phyloP scores from a whole-genome alignment of 768 basidiomycete species.

The Kwoniella newhampshirensis region DNA sequence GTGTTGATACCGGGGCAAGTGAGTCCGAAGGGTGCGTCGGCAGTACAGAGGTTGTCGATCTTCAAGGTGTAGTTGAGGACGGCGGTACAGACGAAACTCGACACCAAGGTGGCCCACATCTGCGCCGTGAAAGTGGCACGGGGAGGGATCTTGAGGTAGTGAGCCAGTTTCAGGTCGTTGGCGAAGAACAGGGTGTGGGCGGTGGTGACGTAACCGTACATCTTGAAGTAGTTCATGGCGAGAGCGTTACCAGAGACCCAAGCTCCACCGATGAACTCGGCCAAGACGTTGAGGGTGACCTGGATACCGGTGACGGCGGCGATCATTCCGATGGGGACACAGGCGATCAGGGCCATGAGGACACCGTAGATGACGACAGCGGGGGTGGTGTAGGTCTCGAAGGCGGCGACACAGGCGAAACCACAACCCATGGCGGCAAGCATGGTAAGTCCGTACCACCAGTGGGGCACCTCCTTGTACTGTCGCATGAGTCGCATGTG shows the following conservation, averaged over 20 bases:
- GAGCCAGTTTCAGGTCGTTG: conserved; percentile 69
- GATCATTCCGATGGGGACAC: conserved; percentile 66
- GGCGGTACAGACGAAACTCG: conserved; percentile 42
- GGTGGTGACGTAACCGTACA: conserved; percentile 62
- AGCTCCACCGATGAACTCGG: conserved; percentile 55
- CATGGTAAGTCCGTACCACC: conserved; percentile 62
- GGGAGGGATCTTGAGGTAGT: conserved; percentile 75
- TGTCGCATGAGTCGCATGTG: conserved; percentile 24
- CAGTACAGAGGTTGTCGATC: conserved; percentile 58
- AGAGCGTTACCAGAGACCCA: conserved; percentile 53
- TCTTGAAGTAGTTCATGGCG: conserved; percentile 57
- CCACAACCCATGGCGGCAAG: conserved; percentile 57
- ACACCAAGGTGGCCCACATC: conserved; percentile 50
- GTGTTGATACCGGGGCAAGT: conserved; percentile 54
- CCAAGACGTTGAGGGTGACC: conserved; percentile 54
- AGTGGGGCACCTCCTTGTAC: conserved; percentile 57
- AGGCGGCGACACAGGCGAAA: conserved; percentile 54
- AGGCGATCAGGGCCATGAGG: conserved; percentile 57
- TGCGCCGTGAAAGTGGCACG: conserved; percentile 69
- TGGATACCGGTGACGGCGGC: conserved; percentile 61
- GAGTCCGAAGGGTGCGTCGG: conserved; percentile 51
- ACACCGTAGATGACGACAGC: conserved; percentile 30
- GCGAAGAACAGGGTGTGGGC: conserved; percentile 67
- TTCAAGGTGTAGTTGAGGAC: conserved; percentile 55
- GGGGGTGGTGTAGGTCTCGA: conserved; percentile 21